Percentiles rank a stretch among this genome's conserved stretches.
Conservation (phyloP, 2,329 filamentous ascomycete genomes). For the Colletotrichum truncatum region DNA sequence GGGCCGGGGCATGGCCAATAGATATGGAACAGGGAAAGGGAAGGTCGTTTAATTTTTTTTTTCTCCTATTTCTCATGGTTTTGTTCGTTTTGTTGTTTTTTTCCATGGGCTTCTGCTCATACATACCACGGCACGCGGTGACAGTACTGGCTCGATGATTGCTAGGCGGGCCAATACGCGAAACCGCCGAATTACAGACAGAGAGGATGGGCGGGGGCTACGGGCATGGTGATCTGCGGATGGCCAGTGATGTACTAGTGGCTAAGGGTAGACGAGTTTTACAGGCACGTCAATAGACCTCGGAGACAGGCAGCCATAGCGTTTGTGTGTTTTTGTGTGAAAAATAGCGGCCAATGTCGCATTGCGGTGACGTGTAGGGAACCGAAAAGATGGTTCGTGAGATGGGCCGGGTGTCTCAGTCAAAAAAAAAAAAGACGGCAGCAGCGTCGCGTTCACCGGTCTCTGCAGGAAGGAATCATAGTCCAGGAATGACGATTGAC, state of each 20-base stretch:
- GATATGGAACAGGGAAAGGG: background rate
- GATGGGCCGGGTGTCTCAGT: no score
- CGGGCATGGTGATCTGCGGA: background rate
- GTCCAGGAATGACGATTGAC: no score
- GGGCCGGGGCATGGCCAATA: constrained; percentile 8
- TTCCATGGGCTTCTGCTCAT: background rate
- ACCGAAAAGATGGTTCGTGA: no score
- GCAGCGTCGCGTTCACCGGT: no score
- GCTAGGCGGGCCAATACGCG: background rate
- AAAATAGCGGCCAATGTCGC: no score
- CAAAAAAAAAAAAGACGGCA: no score
- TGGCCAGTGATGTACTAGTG: background rate
- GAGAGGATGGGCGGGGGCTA: background rate
- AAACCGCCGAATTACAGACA: background rate
- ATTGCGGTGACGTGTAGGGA: no score
- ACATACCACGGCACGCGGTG: constrained; percentile 18
- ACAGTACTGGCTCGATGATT: background rate
- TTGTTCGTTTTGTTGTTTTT: background rate
- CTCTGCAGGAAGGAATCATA: no score
- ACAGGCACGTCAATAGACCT: constrained; percentile 23
- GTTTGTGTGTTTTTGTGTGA: background rate
- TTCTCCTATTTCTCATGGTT: background rate
- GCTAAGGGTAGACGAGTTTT: constrained; percentile 1
- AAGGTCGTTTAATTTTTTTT: background rate
- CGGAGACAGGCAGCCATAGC: background rate